A percentile compares a stretch with the other conserved stretches of the same genome.
Evolutionary conservation across 805 yeast genomes (phyloP).

Genomic region (Cyberlindnera mississippiensis): DNA sequence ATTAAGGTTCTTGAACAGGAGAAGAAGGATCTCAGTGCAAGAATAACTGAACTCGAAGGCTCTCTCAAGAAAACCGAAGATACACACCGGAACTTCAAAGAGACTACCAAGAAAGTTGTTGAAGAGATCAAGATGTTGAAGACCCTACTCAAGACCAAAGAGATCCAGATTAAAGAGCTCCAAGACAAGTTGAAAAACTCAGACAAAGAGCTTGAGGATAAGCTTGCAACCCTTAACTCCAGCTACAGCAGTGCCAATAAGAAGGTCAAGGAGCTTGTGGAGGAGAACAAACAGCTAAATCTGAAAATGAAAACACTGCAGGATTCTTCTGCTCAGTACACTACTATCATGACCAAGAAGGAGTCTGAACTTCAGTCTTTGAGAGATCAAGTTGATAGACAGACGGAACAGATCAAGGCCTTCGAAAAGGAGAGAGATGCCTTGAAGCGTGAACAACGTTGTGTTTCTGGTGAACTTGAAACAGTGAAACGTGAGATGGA

Average conservation of each 20-base stretch:
- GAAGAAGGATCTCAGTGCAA: conserved; percentile 16
- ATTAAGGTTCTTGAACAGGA: conserved; percentile 23
- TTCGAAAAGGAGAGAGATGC: conserved; percentile 31
- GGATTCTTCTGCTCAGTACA: conserved; percentile 34
- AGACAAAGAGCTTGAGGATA: conserved; percentile 33
- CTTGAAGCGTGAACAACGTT: conserved; percentile 27
- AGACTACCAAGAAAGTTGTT: conserved; percentile 14
- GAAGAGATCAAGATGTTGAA: conserved; percentile 32
- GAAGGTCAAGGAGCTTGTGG: conserved; percentile 35
- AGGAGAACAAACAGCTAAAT: conserved; percentile 43
- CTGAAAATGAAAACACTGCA: conserved; percentile 36
- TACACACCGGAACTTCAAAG: conserved; percentile 13
- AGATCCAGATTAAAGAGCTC: conserved; percentile 30
- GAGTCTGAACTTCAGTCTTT: conserved; percentile 32
- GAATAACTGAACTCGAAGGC: conserved; percentile 22
- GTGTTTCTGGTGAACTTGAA: conserved; percentile 27
- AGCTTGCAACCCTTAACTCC: conserved; percentile 31
- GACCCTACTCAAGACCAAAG: conserved; percentile 30
- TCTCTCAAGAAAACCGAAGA: conserved; percentile 15
- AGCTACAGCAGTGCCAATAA: conserved; percentile 33
- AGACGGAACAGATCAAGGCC: conserved; percentile 24
- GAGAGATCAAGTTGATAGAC: conserved; percentile 25
- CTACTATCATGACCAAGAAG: conserved; percentile 32
- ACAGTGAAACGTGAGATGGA: conserved; percentile 26
- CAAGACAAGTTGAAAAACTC: conserved; percentile 30